Conservation (phyloP, 2,329 filamentous ascomycete species). For the Fusarium sp. region DNA sequence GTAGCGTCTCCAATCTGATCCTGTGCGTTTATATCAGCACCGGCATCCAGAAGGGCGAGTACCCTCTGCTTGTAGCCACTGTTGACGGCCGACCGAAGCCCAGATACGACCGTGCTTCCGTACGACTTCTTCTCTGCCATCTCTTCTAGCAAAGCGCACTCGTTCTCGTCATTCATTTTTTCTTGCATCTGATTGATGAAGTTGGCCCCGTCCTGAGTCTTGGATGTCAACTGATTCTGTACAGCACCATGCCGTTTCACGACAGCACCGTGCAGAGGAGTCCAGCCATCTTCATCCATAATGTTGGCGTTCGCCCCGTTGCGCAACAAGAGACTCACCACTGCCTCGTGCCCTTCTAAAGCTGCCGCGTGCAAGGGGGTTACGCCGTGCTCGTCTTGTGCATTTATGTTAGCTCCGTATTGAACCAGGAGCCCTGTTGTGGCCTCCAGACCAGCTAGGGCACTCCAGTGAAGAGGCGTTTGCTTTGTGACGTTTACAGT, state of each 20-base stretch:
- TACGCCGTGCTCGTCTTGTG: slow-evolving; percentile 7
- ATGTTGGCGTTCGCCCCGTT: slow-evolving; percentile 13
- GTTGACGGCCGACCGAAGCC: slow-evolving; percentile 33
- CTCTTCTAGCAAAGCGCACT: slow-evolving; percentile 23
- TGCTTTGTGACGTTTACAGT: slow-evolving; percentile 10
- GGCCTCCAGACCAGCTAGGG: slow-evolving; percentile 5
- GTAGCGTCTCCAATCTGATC: slow-evolving; percentile 23
- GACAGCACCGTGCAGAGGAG: slow-evolving; percentile 24
- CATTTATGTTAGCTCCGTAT: slow-evolving; percentile 16
- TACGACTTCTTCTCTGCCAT: slow-evolving; percentile 32
- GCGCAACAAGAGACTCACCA: slow-evolving; percentile 8
- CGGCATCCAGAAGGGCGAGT: slow-evolving; percentile 12
- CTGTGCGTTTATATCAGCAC: slow-evolving; percentile 27
- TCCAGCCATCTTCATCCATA: slow-evolving; percentile 24
- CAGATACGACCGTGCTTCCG: slow-evolving; percentile 29
- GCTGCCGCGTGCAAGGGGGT: slow-evolving; percentile 30
- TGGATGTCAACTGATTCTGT: slow-evolving; percentile 4
- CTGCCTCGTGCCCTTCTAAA: slow-evolving; percentile 10
- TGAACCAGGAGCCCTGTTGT: slow-evolving; percentile 12
- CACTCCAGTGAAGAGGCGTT: slow-evolving; percentile 25
- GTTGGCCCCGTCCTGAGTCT: slow-evolving; percentile 3
- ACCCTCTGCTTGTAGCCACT: slow-evolving; percentile 25
- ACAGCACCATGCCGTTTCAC: slow-evolving; percentile 9
- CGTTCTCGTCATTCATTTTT: slow-evolving; percentile 15
- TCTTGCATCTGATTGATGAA: neutral